These are phyloP conservation scores for Moricandia moricandioides DNA, from an alignment of 345 rosid genomes.

Conservation along the genomic window DNA sequence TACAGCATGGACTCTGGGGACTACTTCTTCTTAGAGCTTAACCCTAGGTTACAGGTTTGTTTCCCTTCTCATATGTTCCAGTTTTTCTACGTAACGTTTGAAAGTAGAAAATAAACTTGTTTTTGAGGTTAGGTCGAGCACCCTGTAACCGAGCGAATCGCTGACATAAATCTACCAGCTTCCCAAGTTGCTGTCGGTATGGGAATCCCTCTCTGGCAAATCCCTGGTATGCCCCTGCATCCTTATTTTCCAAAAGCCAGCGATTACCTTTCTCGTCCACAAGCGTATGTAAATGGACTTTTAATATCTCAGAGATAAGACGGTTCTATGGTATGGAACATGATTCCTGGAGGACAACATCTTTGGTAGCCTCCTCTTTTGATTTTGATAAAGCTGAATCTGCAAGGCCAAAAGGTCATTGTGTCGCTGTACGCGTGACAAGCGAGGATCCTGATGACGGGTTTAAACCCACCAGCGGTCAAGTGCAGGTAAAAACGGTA, in stretches of 20 bases:
- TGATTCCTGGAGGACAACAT: slow-evolving; percentile 90
- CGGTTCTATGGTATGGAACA: slow-evolving; percentile 92
- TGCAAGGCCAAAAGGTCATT: slow-evolving; percentile 87
- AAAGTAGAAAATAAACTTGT: slow-evolving; percentile 1
- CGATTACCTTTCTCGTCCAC: background rate
- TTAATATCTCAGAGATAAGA: slow-evolving; percentile 67
- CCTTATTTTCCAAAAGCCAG: slow-evolving; percentile 1
- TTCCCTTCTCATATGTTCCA: background rate
- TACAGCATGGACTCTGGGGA: slow-evolving; percentile 98
- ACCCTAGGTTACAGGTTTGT: slow-evolving; percentile 94
- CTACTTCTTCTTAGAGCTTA: slow-evolving; percentile 93
- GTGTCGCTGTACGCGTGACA: slow-evolving; percentile 98
- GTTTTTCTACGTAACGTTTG: background rate
- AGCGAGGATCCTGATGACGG: slow-evolving; percentile 99
- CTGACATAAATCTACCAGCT: slow-evolving; percentile 93
- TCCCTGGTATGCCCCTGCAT: slow-evolving; percentile 64
- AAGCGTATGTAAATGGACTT: background rate
- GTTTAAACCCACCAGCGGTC: slow-evolving; percentile 97
- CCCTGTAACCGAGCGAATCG: slow-evolving; percentile 99
- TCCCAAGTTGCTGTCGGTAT: slow-evolving; percentile 98
- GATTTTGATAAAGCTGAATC: slow-evolving; percentile 94
- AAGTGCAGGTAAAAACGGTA: slow-evolving; percentile 69
- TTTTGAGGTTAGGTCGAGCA: slow-evolving; percentile 79
- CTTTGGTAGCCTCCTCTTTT: slow-evolving; percentile 61
- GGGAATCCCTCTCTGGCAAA: slow-evolving; percentile 98